These are phyloP conservation scores for Begonia peltatifolia DNA, from an alignment of 306 rosid genomes.

Conservation along the genomic window DNA sequence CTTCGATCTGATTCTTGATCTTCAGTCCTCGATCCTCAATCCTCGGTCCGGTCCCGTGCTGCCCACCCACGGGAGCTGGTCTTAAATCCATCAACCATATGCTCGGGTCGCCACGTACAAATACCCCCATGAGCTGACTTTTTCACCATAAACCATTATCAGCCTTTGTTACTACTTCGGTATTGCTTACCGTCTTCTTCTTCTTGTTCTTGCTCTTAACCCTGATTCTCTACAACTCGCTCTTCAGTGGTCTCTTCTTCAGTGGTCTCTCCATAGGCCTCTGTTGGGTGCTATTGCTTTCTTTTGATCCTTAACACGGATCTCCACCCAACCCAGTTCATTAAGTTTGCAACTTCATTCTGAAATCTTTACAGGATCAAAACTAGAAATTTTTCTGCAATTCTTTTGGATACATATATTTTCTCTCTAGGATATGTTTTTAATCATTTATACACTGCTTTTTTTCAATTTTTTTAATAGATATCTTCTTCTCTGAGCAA, in stretches of 20 bases:
- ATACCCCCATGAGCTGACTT: slow-evolving; percentile 28
- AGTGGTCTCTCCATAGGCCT: not conserved
- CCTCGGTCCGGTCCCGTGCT: too few species aligned
- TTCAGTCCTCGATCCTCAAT: too few species aligned
- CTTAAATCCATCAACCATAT: slow-evolving; percentile 5
- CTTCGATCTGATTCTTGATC: too few species aligned
- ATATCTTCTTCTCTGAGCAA: slow-evolving; percentile 25
- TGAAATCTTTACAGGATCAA: not conserved
- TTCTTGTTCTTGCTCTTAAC: slow-evolving; percentile 2
- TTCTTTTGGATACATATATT: not conserved
- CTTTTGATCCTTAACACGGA: not conserved
- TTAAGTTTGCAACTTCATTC: not conserved
- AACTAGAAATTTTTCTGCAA: not conserved
- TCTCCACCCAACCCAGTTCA: not conserved
- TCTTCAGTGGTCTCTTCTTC: not conserved
- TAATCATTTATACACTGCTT: too few species aligned
- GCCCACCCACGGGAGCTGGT: too few species aligned
- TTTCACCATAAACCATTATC: slow-evolving; percentile 22
- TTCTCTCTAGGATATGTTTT: not conserved
- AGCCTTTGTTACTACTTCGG: slow-evolving; percentile 23
- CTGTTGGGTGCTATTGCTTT: slow-evolving; percentile 3
- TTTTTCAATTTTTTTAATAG: not conserved
- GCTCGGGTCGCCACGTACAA: slow-evolving; percentile 41
- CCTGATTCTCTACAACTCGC: slow-evolving; percentile 16
- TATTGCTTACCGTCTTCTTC: slow-evolving; percentile 16